Base-by-base conservation (phyloP, 768 basidiomycete genomes). In the Suillus subluteus region DNA sequence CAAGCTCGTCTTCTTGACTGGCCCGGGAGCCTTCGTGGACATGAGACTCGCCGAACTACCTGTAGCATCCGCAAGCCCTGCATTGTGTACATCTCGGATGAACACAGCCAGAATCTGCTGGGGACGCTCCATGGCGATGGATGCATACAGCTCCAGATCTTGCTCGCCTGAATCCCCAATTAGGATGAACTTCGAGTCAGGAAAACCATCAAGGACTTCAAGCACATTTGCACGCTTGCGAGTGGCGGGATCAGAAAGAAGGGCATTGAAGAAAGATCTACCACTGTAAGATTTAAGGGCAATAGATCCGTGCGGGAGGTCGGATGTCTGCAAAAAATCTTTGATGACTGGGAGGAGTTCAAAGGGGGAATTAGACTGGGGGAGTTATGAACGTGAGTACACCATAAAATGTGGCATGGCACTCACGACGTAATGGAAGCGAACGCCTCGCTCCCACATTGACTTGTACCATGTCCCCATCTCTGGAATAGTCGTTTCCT, bases 161-260 rank as follows among this genome's bases (percentile, higher is more conserved):
- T 98, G 96, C 74, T 99, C 97, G 41, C 96, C 97, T 0, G 90
- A 88, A 75, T 99, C 97, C 8, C 97, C 97, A 48, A 99, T 82
- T 59, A 96, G 86, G 73, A 98, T 77, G 78, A 99, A 98, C 46
- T 78, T 81, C 1, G 92, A 88, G 48, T 87, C 81, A 0, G 88
- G 87, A 75, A 96, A 96, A 3, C 87, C 80, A 46, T 91, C 84
- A 15, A 96, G 80, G 26, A 94, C 82, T 46, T 96, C 92, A n/a
- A 90, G 74, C 9, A 98, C 87, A 23, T 90, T 91, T 0, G 86
- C 86, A 6, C 89, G 88, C 78, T 99, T 99, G 43, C 96, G 87
- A 23, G 87, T 84, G 1, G 95, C 91, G 3, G 94, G 91, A 5
- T 94, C 90, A 6, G 89, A 88, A 64, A 96, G 84, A 32, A 99